These are phyloP conservation scores for Yueomyces sinensis DNA, from an alignment of 805 yeast species.

Conservation along the genomic window DNA sequence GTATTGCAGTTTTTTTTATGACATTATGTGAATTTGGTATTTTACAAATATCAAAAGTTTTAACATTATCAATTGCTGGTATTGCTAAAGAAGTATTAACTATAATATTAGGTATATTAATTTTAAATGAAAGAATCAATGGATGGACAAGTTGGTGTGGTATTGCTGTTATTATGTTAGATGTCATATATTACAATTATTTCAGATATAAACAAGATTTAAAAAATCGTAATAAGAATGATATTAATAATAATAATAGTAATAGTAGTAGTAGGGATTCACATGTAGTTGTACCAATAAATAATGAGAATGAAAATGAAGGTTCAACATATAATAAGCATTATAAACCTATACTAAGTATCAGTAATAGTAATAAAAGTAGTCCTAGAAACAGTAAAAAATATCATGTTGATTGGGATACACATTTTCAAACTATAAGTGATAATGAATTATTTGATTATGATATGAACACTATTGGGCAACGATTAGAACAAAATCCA, in stretches of 20 bases:
- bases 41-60: conserved; percentile 66
- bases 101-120: conserved; percentile 47
- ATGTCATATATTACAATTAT: conserved; percentile 74
- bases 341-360: not conserved
- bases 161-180: conserved; percentile 55
- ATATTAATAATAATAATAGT: too few relatives aligned
- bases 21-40: conserved; percentile 79
- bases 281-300: not conserved
- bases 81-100: conserved; percentile 87
- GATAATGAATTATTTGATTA: not conserved
- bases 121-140: conserved; percentile 58
- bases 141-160: conserved; percentile 62
- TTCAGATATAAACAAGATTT: conserved; percentile 31
- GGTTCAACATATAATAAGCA: not conserved
- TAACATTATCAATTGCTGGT: conserved; percentile 83
- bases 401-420: not conserved
- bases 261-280: not conserved
- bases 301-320: not conserved
- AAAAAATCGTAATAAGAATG: not conserved
- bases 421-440: not conserved
- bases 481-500: conserved; percentile 5
- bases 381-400: not conserved
- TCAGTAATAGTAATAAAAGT: not conserved
- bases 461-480: not conserved
- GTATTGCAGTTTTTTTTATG: conserved; percentile 78